Percentiles rank a stretch among this genome's conserved stretches.
phyloP scores from a whole-genome alignment of 148 eudicot species.

The Agrostemma githago region DNA sequence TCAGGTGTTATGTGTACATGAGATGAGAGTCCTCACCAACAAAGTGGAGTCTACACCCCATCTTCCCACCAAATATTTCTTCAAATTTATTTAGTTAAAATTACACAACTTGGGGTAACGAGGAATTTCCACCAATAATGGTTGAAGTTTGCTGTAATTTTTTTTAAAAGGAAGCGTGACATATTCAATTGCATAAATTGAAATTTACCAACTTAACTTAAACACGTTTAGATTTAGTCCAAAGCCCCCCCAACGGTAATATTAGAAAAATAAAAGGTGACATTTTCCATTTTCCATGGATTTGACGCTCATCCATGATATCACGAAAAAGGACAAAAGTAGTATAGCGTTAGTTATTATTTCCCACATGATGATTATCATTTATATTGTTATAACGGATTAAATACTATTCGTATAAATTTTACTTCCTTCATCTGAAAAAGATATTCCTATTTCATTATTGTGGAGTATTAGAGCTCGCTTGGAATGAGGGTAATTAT shows the following conservation, averaged over 20 bases:
- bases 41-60: background rate
- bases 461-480: too few species aligned
- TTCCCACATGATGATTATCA: too few species aligned
- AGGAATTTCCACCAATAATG: background rate
- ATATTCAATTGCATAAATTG: conserved; percentile 14
- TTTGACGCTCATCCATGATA: conserved; percentile 4
- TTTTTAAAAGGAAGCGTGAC: conserved; percentile 1
- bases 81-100: conserved; percentile 7
- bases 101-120: background rate
- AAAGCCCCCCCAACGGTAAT: conserved; percentile 19
- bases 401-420: too few species aligned
- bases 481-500: too few species aligned
- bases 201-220: conserved; percentile 6
- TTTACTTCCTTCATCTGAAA: too few species aligned
- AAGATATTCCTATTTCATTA: too few species aligned
- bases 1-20: background rate
- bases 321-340: background rate
- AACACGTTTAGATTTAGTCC: conserved; percentile 17
- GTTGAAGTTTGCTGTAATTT: background rate
- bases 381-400: too few species aligned
- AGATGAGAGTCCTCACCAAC: too few species aligned
- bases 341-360: too few species aligned
- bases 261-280: background rate
- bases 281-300: background rate
- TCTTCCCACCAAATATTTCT: background rate